Evolutionary conservation across 371 early-diverging fungal species (phyloP), one percentile per base, ranked within the genome.

Genomic region (Mucor sp.): DNA sequence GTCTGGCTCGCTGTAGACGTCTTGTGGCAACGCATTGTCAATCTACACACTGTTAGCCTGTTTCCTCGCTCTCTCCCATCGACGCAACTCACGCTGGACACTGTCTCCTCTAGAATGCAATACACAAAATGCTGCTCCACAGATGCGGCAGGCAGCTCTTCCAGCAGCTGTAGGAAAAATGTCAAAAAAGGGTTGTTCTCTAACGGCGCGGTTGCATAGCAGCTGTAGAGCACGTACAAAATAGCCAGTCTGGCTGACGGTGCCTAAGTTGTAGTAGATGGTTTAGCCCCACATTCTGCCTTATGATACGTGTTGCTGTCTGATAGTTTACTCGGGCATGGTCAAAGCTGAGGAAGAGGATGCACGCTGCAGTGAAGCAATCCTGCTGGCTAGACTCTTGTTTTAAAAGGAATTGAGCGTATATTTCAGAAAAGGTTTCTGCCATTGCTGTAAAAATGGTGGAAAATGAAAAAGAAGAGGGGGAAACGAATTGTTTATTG

Each of bases 111-210:
- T 57, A 83, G 62, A 28, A 83, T 79, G 60, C 76, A 74, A 30
- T 72, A 65, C 4, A 83, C 71, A 70, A 79, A 78, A 17, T 66
- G 74, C 21, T 68, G 64, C 44, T 83, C 84, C 21, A 74, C 39
- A 33, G 55, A 15, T n/a, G 44, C 55, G 2, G 58, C 37, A 12
- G 70, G 68, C 55, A 70, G 47, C 11, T 67, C 28, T 12, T 77
- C 77, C 15, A 75, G 9, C 9, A 77, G 65, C 43, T 81, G 77
- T 56, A 83, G 44, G 55, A 83, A 83, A 25, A 81, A 79, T 27
- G 77, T 78, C 59, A 83, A 65, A 50, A 83, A 83, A 1, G 84
- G 84, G 58, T 83, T 83, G 8, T 60, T 55, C 21, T 77, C 74
- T 9, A 81, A 58, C 0, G 78, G 70, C 2, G 58, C 28, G 11